These are phyloP conservation scores for Russula foetens DNA, from an alignment of 768 basidiomycete genomes.

Conservation along the genomic window DNA sequence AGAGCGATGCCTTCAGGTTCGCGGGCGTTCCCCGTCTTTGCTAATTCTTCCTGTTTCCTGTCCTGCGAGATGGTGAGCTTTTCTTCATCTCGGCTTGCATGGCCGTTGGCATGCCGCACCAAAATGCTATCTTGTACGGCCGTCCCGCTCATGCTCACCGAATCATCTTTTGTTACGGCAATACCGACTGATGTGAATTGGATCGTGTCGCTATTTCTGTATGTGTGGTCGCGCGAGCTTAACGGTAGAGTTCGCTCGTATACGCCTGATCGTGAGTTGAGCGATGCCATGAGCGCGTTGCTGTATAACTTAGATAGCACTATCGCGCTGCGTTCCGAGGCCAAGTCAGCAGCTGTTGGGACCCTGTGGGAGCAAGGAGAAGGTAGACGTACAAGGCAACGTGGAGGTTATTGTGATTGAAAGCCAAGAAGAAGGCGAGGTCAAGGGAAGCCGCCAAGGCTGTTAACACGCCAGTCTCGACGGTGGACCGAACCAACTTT, in stretches of 20 bases:
- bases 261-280: not conserved
- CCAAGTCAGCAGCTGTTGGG: not conserved
- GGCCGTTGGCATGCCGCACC: not conserved
- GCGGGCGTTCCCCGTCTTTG: not conserved
- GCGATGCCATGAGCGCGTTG: slow-evolving; percentile 5
- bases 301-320: slow-evolving; percentile 6
- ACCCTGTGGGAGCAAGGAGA: not conserved
- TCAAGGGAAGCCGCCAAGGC: not conserved
- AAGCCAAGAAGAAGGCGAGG: not conserved
- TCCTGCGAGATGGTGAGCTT: not conserved
- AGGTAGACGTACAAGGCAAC: not conserved
- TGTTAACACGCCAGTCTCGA: slow-evolving; percentile 1
- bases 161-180: not conserved
- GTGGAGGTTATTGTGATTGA: not conserved
- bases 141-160: too few species aligned
- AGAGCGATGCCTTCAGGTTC: too few species aligned
- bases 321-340: not conserved
- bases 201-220: not conserved
- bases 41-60: not conserved
- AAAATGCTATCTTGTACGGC: not conserved
- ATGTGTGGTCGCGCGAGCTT: not conserved
- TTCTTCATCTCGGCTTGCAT: not conserved
- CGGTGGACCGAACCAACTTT: not conserved
- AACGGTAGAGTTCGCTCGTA: not conserved
- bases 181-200: not conserved